A percentile compares a stretch with the other conserved stretches of the same genome.
Evolutionary conservation across 345 rosid genomes (phyloP).

Genomic region (Lepidium didymum): DNA sequence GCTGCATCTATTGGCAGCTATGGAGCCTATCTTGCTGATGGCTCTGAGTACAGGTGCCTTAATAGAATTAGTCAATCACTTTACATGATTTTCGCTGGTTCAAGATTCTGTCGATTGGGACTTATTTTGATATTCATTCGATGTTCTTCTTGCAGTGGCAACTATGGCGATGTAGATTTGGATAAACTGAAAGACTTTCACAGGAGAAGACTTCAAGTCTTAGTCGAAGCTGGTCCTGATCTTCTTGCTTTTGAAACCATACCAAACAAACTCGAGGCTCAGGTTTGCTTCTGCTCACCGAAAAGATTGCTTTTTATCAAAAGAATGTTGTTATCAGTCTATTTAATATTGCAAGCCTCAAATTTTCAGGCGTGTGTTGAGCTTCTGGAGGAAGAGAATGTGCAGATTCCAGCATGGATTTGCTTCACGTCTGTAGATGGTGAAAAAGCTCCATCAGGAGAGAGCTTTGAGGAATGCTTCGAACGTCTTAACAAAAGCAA

Average conservation of each 20-base stretch:
- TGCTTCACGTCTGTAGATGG: constrained; percentile 85
- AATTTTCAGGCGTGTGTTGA: constrained; percentile 64
- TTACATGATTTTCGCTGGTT: neutral
- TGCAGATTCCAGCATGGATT: constrained; percentile 77
- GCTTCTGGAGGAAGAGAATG: constrained; percentile 73
- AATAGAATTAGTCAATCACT: neutral
- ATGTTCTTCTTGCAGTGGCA: constrained; percentile 43
- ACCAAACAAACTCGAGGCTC: constrained; percentile 89
- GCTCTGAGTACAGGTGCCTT: constrained; percentile 80
- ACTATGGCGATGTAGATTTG: constrained; percentile 54
- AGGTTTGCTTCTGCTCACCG: constrained; percentile 34
- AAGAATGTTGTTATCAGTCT: neutral
- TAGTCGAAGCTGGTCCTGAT: constrained; percentile 80
- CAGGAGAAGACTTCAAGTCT: constrained; percentile 69
- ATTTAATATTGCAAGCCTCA: neutral
- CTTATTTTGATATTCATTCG: neutral
- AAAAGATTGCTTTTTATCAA: neutral
- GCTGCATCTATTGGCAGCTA: constrained; percentile 95
- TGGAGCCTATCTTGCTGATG: constrained; percentile 95
- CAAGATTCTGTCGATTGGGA: neutral
- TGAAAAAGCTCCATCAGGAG: constrained; percentile 76
- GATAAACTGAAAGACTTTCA: constrained; percentile 85
- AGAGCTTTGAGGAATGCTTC: constrained; percentile 63
- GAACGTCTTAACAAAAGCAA: constrained; percentile 54
- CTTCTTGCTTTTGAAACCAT: constrained; percentile 89